Evolutionary conservation across 106 monocot species (phyloP), one percentile per base, ranked within the genome.

Genomic region (Alisma plantagoaquatica): DNA sequence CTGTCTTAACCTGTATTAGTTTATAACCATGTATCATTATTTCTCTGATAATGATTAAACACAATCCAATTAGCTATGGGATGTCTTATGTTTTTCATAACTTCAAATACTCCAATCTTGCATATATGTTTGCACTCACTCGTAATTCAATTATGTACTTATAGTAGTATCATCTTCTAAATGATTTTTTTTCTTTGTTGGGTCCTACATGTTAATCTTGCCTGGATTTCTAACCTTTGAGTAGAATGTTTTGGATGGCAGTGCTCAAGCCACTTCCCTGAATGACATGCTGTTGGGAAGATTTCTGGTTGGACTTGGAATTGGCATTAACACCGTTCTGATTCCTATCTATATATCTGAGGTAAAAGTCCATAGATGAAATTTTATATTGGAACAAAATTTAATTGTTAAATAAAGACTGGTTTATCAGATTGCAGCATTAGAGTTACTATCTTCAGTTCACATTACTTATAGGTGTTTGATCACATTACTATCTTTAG

Each of bases 231-330:
- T 51, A 5, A n/a, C 27, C 26, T 26, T 27, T 4, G 18, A 25
- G 10, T 51, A 25, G 27, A 7, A 10, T 27, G 1, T 33, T 47
- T 38, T 44, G 10, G 29, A 38, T 29, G 23, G 28, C 77, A 91
- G 91, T 78, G 84, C 91, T 17, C 81, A 91, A 47, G 91, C 91
- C 47, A 65, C 80, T 69, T 85, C 81, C 16, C 63, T 85, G 62
- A 60, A 91, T 67, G 91, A 81, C 61, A 81, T 91, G 47, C 78
- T 91, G 24, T 73, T 57, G 60, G 91, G 91, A 56, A 68, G 91
- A 64, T 85, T 85, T 77, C 78, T 91, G 72, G 91, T 85, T 54
- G 91, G 91, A 32, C 73, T 91, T 61, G 91, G 91, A 44, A 85
- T 91, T 64, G 91, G 91, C 41, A 70, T 85, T 16, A 91, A 91